Evolutionary conservation across 768 basidiomycete genomes (phyloP).

Genomic region (Candolleomyces eurysporus): DNA sequence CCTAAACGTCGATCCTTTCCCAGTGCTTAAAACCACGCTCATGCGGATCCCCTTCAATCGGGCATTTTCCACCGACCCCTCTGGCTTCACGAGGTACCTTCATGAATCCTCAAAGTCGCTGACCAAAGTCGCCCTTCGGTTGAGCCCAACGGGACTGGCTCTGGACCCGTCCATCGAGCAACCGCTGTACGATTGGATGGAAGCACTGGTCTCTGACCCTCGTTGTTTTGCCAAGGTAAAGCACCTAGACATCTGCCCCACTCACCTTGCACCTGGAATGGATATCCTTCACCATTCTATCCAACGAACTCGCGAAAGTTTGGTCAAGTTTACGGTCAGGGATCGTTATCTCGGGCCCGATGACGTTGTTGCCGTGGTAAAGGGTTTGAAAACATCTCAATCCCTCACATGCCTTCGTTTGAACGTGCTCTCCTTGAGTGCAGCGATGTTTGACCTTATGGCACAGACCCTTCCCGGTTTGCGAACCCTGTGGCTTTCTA

Average conservation of each 20-base stretch:
- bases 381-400: slow-evolving; percentile 21
- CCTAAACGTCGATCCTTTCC: slow-evolving; percentile 27
- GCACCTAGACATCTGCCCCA: slow-evolving; percentile 42
- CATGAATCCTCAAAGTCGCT: slow-evolving; percentile 27
- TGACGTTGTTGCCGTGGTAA: slow-evolving; percentile 27
- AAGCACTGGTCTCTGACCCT: slow-evolving; percentile 21
- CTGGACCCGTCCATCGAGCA: slow-evolving; percentile 28
- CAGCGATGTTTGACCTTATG: slow-evolving; percentile 32
- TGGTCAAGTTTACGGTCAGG: slow-evolving; percentile 34
- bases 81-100: slow-evolving; percentile 34
- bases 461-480: slow-evolving; percentile 29
- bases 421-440: slow-evolving; percentile 31
- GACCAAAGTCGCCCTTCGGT: slow-evolving; percentile 32
- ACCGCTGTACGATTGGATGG: slow-evolving; percentile 35
- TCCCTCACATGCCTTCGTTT: slow-evolving; percentile 29
- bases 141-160: slow-evolving; percentile 35
- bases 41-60: slow-evolving; percentile 40
- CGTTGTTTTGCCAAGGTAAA: slow-evolving; percentile 27
- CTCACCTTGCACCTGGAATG: slow-evolving; percentile 30
- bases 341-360: slow-evolving; percentile 37
- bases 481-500: slow-evolving; percentile 26
- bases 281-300: slow-evolving; percentile 31
- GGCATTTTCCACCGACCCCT: slow-evolving; percentile 31
- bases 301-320: slow-evolving; percentile 26
- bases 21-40: slow-evolving; percentile 29